phyloP scores from a whole-genome alignment of 441 rosid species.

The Erysimum cheiri region DNA sequence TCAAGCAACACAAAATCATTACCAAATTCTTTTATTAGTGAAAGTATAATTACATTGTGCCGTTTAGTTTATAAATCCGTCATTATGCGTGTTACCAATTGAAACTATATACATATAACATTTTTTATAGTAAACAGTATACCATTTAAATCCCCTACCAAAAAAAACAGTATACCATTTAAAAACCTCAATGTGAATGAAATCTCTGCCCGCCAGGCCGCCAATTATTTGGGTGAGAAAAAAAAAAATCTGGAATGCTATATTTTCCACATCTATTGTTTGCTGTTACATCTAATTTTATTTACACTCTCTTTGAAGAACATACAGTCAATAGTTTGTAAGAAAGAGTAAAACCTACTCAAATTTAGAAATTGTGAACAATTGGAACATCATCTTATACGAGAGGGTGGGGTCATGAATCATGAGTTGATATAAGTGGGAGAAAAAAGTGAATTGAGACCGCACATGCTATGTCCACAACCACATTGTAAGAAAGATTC shows the following conservation, averaged over 20 bases:
- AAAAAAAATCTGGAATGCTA: neutral
- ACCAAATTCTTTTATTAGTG: constrained; percentile 14
- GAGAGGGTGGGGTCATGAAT: constrained; percentile 35
- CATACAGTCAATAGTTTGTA: constrained; percentile 24
- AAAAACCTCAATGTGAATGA: neutral
- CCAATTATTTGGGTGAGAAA: constrained; percentile 15
- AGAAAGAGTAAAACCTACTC: constrained; percentile 30
- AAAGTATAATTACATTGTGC: constrained; percentile 19
- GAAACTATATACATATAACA: too few relatives aligned
- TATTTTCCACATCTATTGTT: neutral
- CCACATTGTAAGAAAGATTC: constrained; percentile 31
- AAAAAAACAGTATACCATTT: too few relatives aligned
- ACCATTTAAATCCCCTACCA: too few relatives aligned
- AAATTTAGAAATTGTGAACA: constrained; percentile 18
- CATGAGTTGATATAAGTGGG: constrained; percentile 33
- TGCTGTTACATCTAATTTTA: constrained; percentile 4
- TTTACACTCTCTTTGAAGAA: constrained; percentile 9
- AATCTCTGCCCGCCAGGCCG: neutral
- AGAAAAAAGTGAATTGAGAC: constrained; percentile 35
- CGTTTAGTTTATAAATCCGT: neutral
- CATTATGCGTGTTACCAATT: too few relatives aligned
- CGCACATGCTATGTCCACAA: constrained; percentile 30
- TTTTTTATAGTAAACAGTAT: too few relatives aligned
- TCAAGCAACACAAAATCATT: constrained; percentile 35
- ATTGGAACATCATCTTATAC: constrained; percentile 11